Base-by-base conservation (phyloP, 352 stramenopile genomes). In the Hyaloperonospora arabidopsidis region DNA sequence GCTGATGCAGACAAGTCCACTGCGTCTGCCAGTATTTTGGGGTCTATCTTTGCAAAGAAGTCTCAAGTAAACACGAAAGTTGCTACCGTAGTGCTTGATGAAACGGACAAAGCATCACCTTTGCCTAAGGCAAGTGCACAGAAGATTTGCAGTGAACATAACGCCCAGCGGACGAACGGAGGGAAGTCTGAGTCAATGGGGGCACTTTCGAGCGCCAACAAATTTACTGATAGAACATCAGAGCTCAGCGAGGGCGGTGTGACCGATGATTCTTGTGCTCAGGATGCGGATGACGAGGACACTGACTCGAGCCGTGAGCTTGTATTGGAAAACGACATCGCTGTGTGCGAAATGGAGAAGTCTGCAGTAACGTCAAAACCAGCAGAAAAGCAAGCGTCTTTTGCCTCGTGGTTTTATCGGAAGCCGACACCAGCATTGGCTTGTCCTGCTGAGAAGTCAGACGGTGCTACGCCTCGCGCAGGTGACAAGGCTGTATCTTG, bases 381-480 rank as follows among this genome's bases (percentile, higher is more conserved):
- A 6, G 19, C 32, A 4, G 53, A 65, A 18, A 68, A 62, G 17
- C 40, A 49, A 14, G 44, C 45, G 38, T 61, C 67, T 13, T 61
- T 73, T 61, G 54, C 51, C 1, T 66, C 60, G n/a, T 65, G 60
- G 67, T 70, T 76, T 35, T 67, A 55, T 47, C 60, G 64, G 15
- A 72, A 71, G 22, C 58, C 67, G 28, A 21, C 15, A 6, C 23
- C 45, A 3, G 45, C 13, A 6, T 7, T 38, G 12, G 15, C 17
- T 38, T 43, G 18, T 41, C 11, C 43, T 52, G 38, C 28, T 28
- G 22, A 44, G 48, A 56, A 45, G 10, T 19, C 17, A 5, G 15
- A 54, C 2, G 45, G 11, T 47, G 25, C 44, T 50, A 21, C n/a
- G 12, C n/a, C 39, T 32, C 10, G 1, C 14, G 43, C 10, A 35